A percentile compares a stretch with the other conserved stretches of the same genome.
Conservation (phyloP, 768 basidiomycete species). For the Pleurotus platypus region DNA sequence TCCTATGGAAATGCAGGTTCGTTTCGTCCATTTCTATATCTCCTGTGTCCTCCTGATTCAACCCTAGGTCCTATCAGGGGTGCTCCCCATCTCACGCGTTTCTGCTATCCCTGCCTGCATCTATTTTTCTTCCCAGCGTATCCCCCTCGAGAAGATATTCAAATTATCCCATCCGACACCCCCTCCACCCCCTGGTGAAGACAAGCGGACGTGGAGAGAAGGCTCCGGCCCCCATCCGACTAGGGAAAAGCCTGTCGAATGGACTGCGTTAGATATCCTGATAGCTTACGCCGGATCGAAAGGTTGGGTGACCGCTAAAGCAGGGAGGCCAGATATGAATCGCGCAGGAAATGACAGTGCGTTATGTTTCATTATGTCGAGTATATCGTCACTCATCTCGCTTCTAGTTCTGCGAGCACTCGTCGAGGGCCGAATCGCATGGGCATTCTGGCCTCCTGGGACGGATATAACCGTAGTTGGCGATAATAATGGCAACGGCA, state of each 20-base stretch:
- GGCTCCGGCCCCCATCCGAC: constrained; percentile 28
- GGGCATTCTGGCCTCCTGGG: constrained; percentile 84
- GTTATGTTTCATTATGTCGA: constrained; percentile 18
- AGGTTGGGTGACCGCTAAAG: constrained; percentile 89
- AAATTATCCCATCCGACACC: constrained; percentile 50
- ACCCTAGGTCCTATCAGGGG: constrained; percentile 59
- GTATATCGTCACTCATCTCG: background rate
- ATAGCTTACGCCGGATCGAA: constrained; percentile 72
- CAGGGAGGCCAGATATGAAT: constrained; percentile 83
- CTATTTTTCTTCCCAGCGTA: constrained; percentile 57
- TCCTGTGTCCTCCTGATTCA: constrained; percentile 2
- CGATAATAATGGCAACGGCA: constrained; percentile 37
- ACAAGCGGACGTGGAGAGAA: constrained; percentile 80
- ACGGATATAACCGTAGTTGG: constrained; percentile 22
- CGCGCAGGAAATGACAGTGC: constrained; percentile 87
- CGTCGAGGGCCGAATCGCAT: constrained; percentile 75
- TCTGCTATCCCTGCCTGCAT: constrained; percentile 84
- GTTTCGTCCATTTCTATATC: constrained; percentile 7
- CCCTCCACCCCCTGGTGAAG: constrained; percentile 33
- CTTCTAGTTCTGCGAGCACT: constrained; percentile 71
- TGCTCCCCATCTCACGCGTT: constrained; percentile 78
- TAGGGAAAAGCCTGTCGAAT: constrained; percentile 28
- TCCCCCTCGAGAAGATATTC: constrained; percentile 78
- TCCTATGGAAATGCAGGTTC: constrained; percentile 80
- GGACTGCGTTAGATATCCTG: constrained; percentile 89